phyloP scores from a whole-genome alignment of 768 basidiomycete genomes.

The Tylopilus plumbeoviolaceoides region DNA sequence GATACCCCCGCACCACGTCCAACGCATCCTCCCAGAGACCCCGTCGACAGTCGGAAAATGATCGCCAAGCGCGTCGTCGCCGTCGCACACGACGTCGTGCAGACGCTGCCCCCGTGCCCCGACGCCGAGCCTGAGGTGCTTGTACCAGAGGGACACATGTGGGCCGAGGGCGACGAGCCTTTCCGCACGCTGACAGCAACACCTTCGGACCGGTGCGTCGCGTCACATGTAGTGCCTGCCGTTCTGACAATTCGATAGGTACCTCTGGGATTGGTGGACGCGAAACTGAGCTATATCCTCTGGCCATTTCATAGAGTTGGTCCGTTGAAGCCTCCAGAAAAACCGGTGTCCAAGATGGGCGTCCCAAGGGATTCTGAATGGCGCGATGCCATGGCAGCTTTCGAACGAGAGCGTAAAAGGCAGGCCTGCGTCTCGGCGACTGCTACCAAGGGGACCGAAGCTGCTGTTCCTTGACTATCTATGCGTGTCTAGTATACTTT shows the following conservation, averaged over 20 bases:
- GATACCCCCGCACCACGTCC: no score
- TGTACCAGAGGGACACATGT: conserved; percentile 62
- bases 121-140: conserved; percentile 47
- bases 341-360: conserved; percentile 15
- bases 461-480: not conserved
- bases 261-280: conserved; percentile 47
- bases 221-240: not conserved
- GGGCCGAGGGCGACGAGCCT: conserved; percentile 56
- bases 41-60: conserved; percentile 46
- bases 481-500: not conserved
- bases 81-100: conserved; percentile 56
- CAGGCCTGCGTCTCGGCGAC: conserved; percentile 17
- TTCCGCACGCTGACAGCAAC: conserved; percentile 67
- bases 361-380: conserved; percentile 21
- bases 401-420: conserved; percentile 27
- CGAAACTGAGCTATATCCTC: conserved; percentile 44
- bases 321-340: conserved; percentile 22
- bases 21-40: conserved; percentile 43
- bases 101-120: conserved; percentile 67
- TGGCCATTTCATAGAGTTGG: conserved; percentile 54
- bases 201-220: conserved; percentile 60
- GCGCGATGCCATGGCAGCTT: conserved; percentile 28
- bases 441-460: not conserved
- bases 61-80: conserved; percentile 67
- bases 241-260: conserved; percentile 20